Evolutionary conservation across 768 basidiomycete genomes (phyloP), one percentile per base, ranked within the genome.

Genomic region (Suillus clintonianus): DNA sequence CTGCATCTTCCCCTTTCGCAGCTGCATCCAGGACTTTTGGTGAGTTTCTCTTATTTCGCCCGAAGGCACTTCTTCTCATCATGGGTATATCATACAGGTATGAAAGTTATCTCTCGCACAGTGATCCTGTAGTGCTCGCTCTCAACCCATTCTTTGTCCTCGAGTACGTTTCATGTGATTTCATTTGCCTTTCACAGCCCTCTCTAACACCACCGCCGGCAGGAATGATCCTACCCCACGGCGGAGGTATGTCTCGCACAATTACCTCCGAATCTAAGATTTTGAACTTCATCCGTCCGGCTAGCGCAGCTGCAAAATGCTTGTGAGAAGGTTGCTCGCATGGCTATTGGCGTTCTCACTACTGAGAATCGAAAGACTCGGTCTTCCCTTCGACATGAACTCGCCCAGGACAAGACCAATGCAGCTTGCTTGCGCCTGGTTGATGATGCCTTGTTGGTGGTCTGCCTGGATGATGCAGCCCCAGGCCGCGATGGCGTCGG

Each of bases 21-120:
- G 93, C 71, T 97, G 96, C 72, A 96, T 98, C 72, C 95, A 98
- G 70, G 96, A 97, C 70, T 98, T 97, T 77, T 97, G 97, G 94
- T 92, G 78, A 72, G 84, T 70, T 62, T 72, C 32, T 22, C 70
- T 48, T 30, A 47, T 48, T n/a, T 32, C 47, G 45, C 53, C 41
- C 42, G 22, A 42, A 19, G 47, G 39, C 22, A 30, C 27, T 24
- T n/a, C n/a, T n/a, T 57, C 65, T 66, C 39, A 60, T 57, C 54
- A 59, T 63, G 59, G 5, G 30, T 48, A 15, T 57, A 15, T 17
- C 14, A 24, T 27, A 17, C 19, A 87, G 86, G 91, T 94, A 95
- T 67, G 93, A 95, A 76, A 93, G 91, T 39, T 97, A 97, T 71
- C 82, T 97, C 48, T 90, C 88, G 3, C 91, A 94, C 72, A 87